Base-by-base conservation (phyloP, 2,329 filamentous ascomycete species). In the Pestalotiopsis fici region DNA sequence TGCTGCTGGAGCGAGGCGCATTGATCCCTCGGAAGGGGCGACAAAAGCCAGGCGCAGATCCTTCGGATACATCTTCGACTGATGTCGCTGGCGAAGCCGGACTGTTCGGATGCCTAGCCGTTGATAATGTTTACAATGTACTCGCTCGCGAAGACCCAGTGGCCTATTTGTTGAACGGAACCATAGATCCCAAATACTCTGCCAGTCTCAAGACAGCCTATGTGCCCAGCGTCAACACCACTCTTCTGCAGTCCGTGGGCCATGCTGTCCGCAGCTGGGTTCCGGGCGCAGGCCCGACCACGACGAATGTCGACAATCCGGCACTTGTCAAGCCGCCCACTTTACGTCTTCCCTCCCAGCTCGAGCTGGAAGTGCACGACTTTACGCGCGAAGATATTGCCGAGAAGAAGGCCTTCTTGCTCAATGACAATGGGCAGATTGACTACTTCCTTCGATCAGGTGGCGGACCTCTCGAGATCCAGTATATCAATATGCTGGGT, bases 41-140 rank as follows among this genome's bases (percentile, higher is more conserved):
- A 67, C 81, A 86, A 59, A 98, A 98, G 74, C 89, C 93, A 0
- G 93, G 91, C 4, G 89, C 90, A 23, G 90, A 95, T 69, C 80
- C 83, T 1, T 87, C 86, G 21, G 91, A 94, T 71, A 79, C 80
- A 23, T 80, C 85, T 15, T 85, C 85, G 5, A 78, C 78, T 43
- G 82, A 84, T 6, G 87, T 98, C 37, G 91, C 91, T n/a, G 93
- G 92, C n/a, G 88, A 94, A 54, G 86, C 86, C 21, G 94, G 93
- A 35, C 88, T 85, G 5, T 97, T 97, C 77, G 96, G 96, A 21
- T 98, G 96, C 78, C 83, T 98, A 31, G 93, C 95, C 0, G 92
- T 98, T 1, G 94, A 98, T 81, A 99, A 98, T 77, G 87, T 99
- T 66, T 99, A 98, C 84, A 99, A 99, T 74, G 88, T 99, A 70